These are phyloP conservation scores for Clathrus columnatus DNA, from an alignment of 768 basidiomycete genomes.

Conservation along the genomic window DNA sequence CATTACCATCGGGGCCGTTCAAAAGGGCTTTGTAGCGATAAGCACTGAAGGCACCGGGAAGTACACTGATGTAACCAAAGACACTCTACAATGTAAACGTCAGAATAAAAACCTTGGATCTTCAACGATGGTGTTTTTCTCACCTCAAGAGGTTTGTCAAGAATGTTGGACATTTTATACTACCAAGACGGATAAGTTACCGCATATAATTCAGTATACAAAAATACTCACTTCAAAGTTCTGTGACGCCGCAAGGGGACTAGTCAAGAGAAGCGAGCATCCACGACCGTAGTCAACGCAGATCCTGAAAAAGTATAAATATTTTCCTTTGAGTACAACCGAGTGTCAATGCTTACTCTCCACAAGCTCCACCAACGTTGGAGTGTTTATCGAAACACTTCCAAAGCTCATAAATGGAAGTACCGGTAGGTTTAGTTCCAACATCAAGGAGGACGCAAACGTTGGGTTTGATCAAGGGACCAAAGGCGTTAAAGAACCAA, in stretches of 20 bases:
- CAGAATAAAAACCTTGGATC: not conserved
- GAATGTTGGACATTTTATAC: conserved; percentile 95
- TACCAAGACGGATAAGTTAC: conserved; percentile 18
- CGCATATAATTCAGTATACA: not conserved
- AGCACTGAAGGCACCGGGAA: conserved; percentile 89
- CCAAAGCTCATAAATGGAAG: conserved; percentile 95
- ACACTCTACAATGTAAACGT: conserved; percentile 41
- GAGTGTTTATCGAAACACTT: conserved; percentile 86
- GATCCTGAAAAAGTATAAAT: conserved; percentile 37
- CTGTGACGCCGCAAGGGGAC: conserved; percentile 84
- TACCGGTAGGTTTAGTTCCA: conserved; percentile 90
- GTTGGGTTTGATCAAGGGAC: conserved; percentile 78
- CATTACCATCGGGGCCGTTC: conserved; percentile 82
- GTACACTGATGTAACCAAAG: conserved; percentile 78
- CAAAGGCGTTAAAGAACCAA: conserved; percentile 97
- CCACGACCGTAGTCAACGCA: conserved; percentile 74
- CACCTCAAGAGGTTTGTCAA: conserved; percentile 92
- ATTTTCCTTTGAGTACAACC: not conserved
- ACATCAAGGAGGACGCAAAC: conserved; percentile 91
- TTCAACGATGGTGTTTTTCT: conserved; percentile 16
- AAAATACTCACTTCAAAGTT: conserved; percentile 66
- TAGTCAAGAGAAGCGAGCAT: conserved; percentile 61
- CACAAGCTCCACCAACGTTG: conserved; percentile 90
- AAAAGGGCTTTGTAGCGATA: conserved; percentile 82
- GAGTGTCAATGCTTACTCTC: conserved; percentile 50